These are phyloP conservation scores for Chaetomium globosum DNA, from an alignment of 2,329 filamentous ascomycete species.

Conservation along the genomic window DNA sequence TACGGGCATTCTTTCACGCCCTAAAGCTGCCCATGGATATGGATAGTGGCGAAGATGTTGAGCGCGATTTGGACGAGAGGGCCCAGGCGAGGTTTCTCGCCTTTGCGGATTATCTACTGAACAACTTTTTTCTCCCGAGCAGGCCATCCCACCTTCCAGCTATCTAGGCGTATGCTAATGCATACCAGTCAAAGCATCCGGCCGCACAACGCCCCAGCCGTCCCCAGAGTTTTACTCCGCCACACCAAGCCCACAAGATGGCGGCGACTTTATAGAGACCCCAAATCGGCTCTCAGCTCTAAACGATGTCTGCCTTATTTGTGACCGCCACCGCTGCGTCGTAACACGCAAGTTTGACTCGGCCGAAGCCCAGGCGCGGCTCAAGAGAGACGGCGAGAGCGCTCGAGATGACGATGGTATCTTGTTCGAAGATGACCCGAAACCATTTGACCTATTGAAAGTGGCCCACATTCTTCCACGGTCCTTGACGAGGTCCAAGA, in stretches of 20 bases:
- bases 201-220: slow-evolving; percentile 37
- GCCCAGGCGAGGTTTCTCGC: slow-evolving; percentile 26
- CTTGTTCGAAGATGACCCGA: slow-evolving; percentile 12
- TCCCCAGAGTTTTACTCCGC: slow-evolving; percentile 36
- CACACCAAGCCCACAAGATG: slow-evolving; percentile 32
- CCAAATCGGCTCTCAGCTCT: slow-evolving; percentile 36
- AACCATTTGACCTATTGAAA: slow-evolving; percentile 26
- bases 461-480: slow-evolving; percentile 37
- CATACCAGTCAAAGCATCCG: slow-evolving; percentile 36
- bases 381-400: background rate
- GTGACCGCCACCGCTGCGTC: slow-evolving; percentile 40
- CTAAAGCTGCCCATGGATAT: slow-evolving; percentile 31
- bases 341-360: slow-evolving; percentile 36
- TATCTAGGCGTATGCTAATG: slow-evolving; percentile 13
- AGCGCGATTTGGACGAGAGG: slow-evolving; percentile 8
- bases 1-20: slow-evolving; percentile 38
- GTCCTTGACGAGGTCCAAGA: slow-evolving; percentile 26
- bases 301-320: slow-evolving; percentile 37
- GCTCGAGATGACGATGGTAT: slow-evolving; percentile 37
- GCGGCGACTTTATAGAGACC: slow-evolving; percentile 33
- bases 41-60: slow-evolving; percentile 21
- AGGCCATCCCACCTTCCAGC: background rate
- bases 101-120: slow-evolving; percentile 38
- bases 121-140: slow-evolving; percentile 39
- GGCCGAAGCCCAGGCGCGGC: slow-evolving; percentile 26